These are phyloP conservation scores for Phaeotremella skinneri DNA, from an alignment of 768 basidiomycete genomes.

Conservation along the genomic window DNA sequence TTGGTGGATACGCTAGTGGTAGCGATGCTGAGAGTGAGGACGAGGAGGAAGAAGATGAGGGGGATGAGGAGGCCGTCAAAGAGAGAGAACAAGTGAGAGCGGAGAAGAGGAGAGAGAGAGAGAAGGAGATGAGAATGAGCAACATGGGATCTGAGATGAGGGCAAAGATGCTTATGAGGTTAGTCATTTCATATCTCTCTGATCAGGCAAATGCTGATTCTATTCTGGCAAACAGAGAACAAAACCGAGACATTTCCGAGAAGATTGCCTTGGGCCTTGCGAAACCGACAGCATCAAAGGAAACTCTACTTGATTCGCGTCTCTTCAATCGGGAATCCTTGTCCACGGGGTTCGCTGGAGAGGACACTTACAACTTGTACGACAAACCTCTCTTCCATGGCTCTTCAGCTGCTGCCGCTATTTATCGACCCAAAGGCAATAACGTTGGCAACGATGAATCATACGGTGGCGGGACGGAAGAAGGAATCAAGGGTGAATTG, in stretches of 20 bases:
- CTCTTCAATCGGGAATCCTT: slow-evolving; percentile 95
- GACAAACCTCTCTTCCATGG: slow-evolving; percentile 95
- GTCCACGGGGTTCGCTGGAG: slow-evolving; percentile 75
- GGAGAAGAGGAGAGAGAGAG: slow-evolving; percentile 89
- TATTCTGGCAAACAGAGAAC: slow-evolving; percentile 57
- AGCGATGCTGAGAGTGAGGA: slow-evolving; percentile 64
- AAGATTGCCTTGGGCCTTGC: slow-evolving; percentile 97
- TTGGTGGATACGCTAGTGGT: slow-evolving; percentile 85
- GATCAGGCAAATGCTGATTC: slow-evolving; percentile 1
- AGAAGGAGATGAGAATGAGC: slow-evolving; percentile 96
- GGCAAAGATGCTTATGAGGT: slow-evolving; percentile 88
- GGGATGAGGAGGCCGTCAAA: slow-evolving; percentile 79
- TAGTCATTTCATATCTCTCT: slow-evolving; percentile 24
- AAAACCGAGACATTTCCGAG: slow-evolving; percentile 98
- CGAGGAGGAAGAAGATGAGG: slow-evolving; percentile 56
- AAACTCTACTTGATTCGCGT: slow-evolving; percentile 94
- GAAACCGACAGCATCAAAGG: slow-evolving; percentile 92
- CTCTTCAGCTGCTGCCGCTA: slow-evolving; percentile 95
- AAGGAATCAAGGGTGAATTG: slow-evolving; percentile 85
- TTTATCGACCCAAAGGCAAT: slow-evolving; percentile 92
- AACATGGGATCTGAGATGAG: slow-evolving; percentile 98
- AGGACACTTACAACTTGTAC: slow-evolving; percentile 91
- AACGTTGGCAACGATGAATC: slow-evolving; percentile 82
- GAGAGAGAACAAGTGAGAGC: slow-evolving; percentile 85
- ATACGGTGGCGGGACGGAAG: slow-evolving; percentile 91